These are phyloP conservation scores for Colletotrichum sp. DNA, from an alignment of 2,329 filamentous ascomycete species.

Conservation along the genomic window DNA sequence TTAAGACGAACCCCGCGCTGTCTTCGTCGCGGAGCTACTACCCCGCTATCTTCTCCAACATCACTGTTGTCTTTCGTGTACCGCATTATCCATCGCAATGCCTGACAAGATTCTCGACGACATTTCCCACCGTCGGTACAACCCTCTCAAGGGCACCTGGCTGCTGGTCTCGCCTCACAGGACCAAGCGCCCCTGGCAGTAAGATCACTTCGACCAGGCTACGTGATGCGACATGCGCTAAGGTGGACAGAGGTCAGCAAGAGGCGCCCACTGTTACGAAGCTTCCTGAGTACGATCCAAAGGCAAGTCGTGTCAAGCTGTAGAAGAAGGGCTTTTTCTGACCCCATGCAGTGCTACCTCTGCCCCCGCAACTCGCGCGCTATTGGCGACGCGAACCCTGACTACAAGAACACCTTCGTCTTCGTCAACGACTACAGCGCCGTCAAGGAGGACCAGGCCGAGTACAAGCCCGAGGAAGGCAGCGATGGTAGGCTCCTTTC, in stretches of 20 bases:
- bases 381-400: slow-evolving; percentile 83
- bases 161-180: slow-evolving; percentile 94
- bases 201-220: slow-evolving; percentile 42
- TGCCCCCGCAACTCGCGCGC: slow-evolving; percentile 92
- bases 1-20: neutral
- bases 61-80: neutral
- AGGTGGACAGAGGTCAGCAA: slow-evolving; percentile 70
- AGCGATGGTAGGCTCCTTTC: slow-evolving; percentile 34
- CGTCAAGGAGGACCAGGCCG: slow-evolving; percentile 89
- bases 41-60: slow-evolving; percentile 17
- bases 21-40: neutral
- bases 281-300: slow-evolving; percentile 82
- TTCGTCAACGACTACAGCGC: slow-evolving; percentile 99
- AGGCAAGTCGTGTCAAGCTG: slow-evolving; percentile 44
- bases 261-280: slow-evolving; percentile 72
- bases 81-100: slow-evolving; percentile 52
- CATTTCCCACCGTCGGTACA: slow-evolving; percentile 94
- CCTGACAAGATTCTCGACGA: slow-evolving; percentile 84
- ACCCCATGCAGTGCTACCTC: slow-evolving; percentile 77
- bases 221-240: neutral
- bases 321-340: neutral
- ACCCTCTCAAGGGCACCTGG: slow-evolving; percentile 88
- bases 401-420: slow-evolving; percentile 86
- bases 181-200: slow-evolving; percentile 98
- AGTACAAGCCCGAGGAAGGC: slow-evolving; percentile 62